Conservation (phyloP, 345 rosid species). For the Melastoma malabathricum region DNA sequence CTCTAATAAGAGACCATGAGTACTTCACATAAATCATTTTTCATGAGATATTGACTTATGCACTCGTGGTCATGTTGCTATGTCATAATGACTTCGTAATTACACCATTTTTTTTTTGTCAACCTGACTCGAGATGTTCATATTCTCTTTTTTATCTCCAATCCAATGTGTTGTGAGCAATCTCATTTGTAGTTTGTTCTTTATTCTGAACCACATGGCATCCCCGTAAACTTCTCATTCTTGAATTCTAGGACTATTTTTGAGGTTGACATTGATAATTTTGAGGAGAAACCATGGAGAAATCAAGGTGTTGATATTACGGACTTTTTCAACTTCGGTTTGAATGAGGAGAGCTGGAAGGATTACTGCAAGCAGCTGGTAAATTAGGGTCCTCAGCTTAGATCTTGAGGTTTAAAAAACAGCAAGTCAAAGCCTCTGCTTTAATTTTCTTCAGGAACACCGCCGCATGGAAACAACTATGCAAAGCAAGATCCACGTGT, state of each 20-base stretch:
- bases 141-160: no score
- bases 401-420: slow-evolving; percentile 8
- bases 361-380: slow-evolving; percentile 96
- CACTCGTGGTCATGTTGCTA: no score
- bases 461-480: slow-evolving; percentile 79
- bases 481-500: slow-evolving; percentile 98
- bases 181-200: no score
- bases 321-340: slow-evolving; percentile 88
- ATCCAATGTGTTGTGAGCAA: no score
- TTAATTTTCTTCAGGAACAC: slow-evolving; percentile 53
- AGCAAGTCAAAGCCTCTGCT: slow-evolving; percentile 16
- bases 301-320: slow-evolving; percentile 63
- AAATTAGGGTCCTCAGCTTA: slow-evolving; percentile 18
- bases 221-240: not conserved
- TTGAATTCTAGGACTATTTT: slow-evolving; percentile 73
- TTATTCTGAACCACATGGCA: no score
- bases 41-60: no score
- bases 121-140: no score
- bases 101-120: no score
- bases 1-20: no score
- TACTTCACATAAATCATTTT: no score
- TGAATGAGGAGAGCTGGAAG: slow-evolving; percentile 97
- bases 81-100: no score
- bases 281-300: slow-evolving; percentile 99
- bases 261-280: slow-evolving; percentile 82